Evolutionary conservation across 352 stramenopile genomes (phyloP).

Genomic region (Phytophthora megakarya): DNA sequence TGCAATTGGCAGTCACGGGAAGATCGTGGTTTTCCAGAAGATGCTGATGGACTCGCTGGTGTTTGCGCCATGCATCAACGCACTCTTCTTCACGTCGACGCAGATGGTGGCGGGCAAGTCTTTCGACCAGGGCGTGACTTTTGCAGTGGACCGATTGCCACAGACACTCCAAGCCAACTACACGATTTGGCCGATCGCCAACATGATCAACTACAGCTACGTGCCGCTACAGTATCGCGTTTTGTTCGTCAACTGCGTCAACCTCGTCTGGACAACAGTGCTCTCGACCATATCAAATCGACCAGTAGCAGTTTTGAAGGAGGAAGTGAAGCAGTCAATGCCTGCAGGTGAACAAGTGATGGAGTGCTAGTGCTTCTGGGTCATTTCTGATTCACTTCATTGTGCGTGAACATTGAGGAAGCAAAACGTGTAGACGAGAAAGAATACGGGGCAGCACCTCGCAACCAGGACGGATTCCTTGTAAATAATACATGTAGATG

Average conservation of each 20-base stretch:
- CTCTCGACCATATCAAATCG: slow-evolving; percentile 43
- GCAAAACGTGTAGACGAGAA: too few relatives aligned
- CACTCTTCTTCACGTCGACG: slow-evolving; percentile 49
- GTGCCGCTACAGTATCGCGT: slow-evolving; percentile 51
- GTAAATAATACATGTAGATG: slow-evolving; percentile 12
- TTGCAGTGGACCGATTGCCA: slow-evolving; percentile 36
- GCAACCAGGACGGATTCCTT: background rate
- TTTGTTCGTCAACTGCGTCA: slow-evolving; percentile 54
- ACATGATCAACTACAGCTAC: slow-evolving; percentile 46
- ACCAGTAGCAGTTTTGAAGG: slow-evolving; percentile 9
- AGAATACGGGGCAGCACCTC: too few relatives aligned
- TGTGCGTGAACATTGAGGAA: too few relatives aligned
- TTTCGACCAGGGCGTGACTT: slow-evolving; percentile 25
- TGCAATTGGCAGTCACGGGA: slow-evolving; percentile 38
- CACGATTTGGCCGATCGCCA: slow-evolving; percentile 46
- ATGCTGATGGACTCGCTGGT: slow-evolving; percentile 47
- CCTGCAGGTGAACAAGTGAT: slow-evolving; percentile 9
- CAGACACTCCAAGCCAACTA: slow-evolving; percentile 50
- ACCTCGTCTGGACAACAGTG: slow-evolving; percentile 48
- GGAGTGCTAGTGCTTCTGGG: slow-evolving; percentile 8
- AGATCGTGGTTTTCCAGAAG: slow-evolving; percentile 45
- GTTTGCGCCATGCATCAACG: slow-evolving; percentile 40
- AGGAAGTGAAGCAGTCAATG: background rate
- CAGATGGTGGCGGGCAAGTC: slow-evolving; percentile 43
- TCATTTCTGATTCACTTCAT: background rate